Base-by-base conservation (phyloP, 306 rosid genomes). In the Cicer yamashitae region DNA sequence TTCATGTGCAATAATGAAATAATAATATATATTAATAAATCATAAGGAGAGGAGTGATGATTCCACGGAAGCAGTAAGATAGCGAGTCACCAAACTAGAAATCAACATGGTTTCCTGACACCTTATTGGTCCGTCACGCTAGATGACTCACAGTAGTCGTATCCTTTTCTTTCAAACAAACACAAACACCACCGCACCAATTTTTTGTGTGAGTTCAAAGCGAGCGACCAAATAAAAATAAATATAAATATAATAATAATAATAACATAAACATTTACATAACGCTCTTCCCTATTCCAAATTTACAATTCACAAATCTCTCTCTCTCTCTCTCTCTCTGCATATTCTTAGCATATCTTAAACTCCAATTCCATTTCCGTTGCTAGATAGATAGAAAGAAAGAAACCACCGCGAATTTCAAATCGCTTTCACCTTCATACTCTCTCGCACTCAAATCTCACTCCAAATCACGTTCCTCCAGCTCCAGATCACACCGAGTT, bases 401-500 rank as follows among this genome's bases (percentile, higher is more conserved):
- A 39, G 52, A 38, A 40, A 53, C 43, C 15, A 47, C 57, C 34
- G 60, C 15, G 52, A 78, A 77, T 74, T 52, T 72, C 41, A 67
- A 54, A 56, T 78, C 64, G 50, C 1, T 43, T 56, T 48, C 48
- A 47, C 30, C 51, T n/a, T 15, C 43, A 0, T 15, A 4, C 17
- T 25, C 34, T 3, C 34, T 25, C 34, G 34, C 34, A 25, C 34
- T 15, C 60, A 2, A 0, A 10, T 82, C 77, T 57, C 48, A 65
- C 57, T 75, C 75, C 52, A 12, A 74, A 71, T 84, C 69, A 47
- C 56, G 80, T 40, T 76, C 51, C 44, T 20, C 54, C 63, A 58
- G 87, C 77, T 75, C 50, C 72, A 86, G 91, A 92, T 88, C 97
- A 57, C 71, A 43, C 51, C 77, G 48, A 6, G 59, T 48, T 70